A percentile compares a stretch with the other conserved stretches of the same genome.
Evolutionary conservation across 1,284 basidiomycete species (phyloP).

Genomic region (Sanguinoderma infundibulare): DNA sequence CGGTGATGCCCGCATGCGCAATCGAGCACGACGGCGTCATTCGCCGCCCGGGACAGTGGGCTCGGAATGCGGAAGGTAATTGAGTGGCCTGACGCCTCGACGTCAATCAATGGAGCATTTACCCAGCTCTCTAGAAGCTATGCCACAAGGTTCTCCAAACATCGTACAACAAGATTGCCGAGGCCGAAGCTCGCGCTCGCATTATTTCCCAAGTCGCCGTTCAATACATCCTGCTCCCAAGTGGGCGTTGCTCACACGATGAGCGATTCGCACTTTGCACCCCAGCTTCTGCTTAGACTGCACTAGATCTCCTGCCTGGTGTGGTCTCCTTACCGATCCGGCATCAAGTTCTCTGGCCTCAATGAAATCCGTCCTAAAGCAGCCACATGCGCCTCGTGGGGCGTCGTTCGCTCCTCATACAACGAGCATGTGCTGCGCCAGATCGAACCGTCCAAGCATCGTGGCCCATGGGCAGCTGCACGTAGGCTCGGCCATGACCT

Average conservation of each 20-base stretch:
- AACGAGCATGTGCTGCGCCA: slow-evolving; percentile 5
- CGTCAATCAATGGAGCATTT: slow-evolving; percentile 22
- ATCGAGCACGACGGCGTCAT: slow-evolving; percentile 12
- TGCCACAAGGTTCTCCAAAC: slow-evolving; percentile 19
- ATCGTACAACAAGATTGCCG: slow-evolving; percentile 13
- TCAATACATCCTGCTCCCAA: slow-evolving; percentile 6
- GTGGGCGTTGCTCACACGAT: slow-evolving; percentile 10
- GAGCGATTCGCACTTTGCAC: neutral
- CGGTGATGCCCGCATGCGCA: slow-evolving; percentile 11
- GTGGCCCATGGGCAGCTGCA: neutral
- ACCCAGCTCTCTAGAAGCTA: slow-evolving; percentile 18
- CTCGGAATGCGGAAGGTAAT: slow-evolving; percentile 10
- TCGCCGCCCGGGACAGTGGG: neutral
- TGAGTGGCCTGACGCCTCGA: slow-evolving; percentile 17
- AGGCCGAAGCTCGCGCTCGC: slow-evolving; percentile 6
- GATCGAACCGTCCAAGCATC: neutral
- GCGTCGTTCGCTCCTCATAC: neutral
- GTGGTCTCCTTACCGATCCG: slow-evolving; percentile 4
- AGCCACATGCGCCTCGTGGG: slow-evolving; percentile 2
- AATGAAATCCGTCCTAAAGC: slow-evolving; percentile 18
- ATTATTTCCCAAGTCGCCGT: slow-evolving; percentile 20
- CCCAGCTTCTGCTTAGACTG: slow-evolving; percentile 1
- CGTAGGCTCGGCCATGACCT: neutral
- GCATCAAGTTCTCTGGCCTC: slow-evolving; percentile 11
- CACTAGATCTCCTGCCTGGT: neutral